Conservation (phyloP, 768 basidiomycete genomes). For the Imleria badia region DNA sequence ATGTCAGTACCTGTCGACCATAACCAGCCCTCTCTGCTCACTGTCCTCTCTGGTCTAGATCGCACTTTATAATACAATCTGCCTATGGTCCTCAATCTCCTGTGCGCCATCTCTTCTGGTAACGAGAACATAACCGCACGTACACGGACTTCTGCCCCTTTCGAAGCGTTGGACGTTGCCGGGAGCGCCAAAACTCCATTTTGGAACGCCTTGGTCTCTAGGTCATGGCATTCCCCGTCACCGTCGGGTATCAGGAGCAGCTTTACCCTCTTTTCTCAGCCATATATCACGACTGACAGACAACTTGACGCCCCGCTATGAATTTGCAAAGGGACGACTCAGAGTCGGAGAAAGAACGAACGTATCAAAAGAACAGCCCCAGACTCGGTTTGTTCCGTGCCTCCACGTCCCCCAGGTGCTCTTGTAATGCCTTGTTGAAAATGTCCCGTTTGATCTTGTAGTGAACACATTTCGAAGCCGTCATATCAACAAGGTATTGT, state of each 20-base stretch:
- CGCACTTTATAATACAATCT: too few species aligned
- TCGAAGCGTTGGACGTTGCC: constrained; percentile 69
- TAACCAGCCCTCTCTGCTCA: constrained; percentile 14
- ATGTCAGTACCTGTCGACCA: not conserved
- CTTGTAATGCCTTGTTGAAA: constrained; percentile 68
- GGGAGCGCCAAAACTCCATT: constrained; percentile 81
- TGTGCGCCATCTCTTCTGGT: constrained; percentile 58
- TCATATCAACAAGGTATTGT: constrained; percentile 45
- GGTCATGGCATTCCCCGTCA: constrained; percentile 49
- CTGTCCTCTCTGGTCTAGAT: too few species aligned
- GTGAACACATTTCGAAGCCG: constrained; percentile 62
- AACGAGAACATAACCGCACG: constrained; percentile 76
- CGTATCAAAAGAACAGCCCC: constrained; percentile 84
- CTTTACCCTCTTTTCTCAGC: constrained; percentile 51
- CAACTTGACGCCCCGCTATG: not conserved
- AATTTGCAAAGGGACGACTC: constrained; percentile 4
- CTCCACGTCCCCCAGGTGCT: constrained; percentile 68
- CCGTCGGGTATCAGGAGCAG: constrained; percentile 40
- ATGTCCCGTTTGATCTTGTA: constrained; percentile 67
- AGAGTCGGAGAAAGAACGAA: constrained; percentile 12
- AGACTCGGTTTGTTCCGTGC: constrained; percentile 67
- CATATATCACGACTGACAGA: constrained; percentile 1
- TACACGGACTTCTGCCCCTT: constrained; percentile 61
- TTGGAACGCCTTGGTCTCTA: constrained; percentile 62
- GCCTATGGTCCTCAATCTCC: constrained; percentile 49